Base-by-base conservation (phyloP, 495 filamentous ascomycete genomes). In the Podospora tetraspora region DNA sequence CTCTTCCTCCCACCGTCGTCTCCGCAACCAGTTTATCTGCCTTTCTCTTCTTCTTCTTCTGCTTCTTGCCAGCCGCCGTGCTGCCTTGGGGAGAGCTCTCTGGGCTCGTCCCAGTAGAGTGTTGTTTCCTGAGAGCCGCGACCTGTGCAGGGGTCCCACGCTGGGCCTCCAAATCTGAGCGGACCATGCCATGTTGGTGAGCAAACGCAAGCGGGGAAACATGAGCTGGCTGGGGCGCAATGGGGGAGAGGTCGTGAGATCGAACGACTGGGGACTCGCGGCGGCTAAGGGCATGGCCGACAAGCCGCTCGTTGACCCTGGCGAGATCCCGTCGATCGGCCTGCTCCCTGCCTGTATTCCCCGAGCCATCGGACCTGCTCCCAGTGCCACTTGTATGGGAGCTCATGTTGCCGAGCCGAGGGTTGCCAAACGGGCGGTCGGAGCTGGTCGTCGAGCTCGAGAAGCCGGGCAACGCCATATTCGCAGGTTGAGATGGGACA, bases 161-260 rank as follows among this genome's bases (percentile, higher is more conserved):
- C 22, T 71, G 67, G 30, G 71, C 66, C 64, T 69, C 71, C 4
- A 74, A 24, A 13, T 81, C 77, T 4, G 72, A 69, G 56, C 80
- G 79, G 64, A 74, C 75, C 32, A 87, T 79, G 6, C 85, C 82
- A 29, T 87, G 84, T 56, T 82, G 82, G 73, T 89, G 90, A 58
- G 87, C 80, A 29, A 84, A 83, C 24, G 90, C 88, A 60, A 95
- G 76, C 10, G 91, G 91, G 22, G 93, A 93, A 23, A 95, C 90
- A 70, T 91, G 87, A 34, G 90, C 88, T 32, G 93, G 93, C 68
- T 92, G 91, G 52, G 93, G 93, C 60, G 92, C 92, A 70, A 90
- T 80, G 27, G 93, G 92, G 21, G 90, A 91, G 13, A 86, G 80
- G 69, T 86, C 79, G 70, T 84, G 80, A 23, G 76, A 75, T 62